Base-by-base conservation (phyloP, 23 red algal genomes). In the Cyanidiococcus yangmingshanensis region DNA sequence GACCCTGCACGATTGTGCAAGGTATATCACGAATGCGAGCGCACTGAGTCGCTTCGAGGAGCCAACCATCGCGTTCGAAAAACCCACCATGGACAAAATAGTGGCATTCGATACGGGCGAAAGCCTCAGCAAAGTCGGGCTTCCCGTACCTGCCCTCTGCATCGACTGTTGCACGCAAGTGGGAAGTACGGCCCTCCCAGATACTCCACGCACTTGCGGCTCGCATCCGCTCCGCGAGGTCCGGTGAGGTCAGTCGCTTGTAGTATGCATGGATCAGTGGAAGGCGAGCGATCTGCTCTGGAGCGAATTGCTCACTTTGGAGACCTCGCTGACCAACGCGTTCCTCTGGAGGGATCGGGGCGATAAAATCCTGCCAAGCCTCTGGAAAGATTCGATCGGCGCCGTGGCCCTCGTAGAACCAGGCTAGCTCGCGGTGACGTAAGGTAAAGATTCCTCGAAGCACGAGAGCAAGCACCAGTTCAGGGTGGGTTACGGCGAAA, bases 91-190 rank as follows among this genome's bases (percentile, higher is more conserved):
- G 74, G 38, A 84, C 40, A 81, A 90, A 90, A 71, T 90, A 90
- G 38, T 90, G 87, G 30, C 79, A 63, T 74, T 90, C 87, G 75
- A 90, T 80, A 35, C 87, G 74, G 29, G 87, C 87, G 76, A 90
- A 90, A 26, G 15, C 75, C 38, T 40, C 75, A 24, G 87, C 87
- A 30, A 90, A 79, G 21, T 78, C 77, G 37, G 84, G 80, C 39
- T 84, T 82, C 39, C 81, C 79, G 57, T 57, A 76, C 34, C 82
- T 76, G 50, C 35, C 29, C 17, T 36, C 32, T 2, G 12, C 74
- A n/a, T 51, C 38, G 38, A 68, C 16, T 2, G 84, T 76, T 37
- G 31, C 58, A 15, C 74, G 87, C 37, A 90, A 81, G 40, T 58
- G 74, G 1, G 58, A 80, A 29, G 83, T 76, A 31, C 58, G 74